phyloP scores from a whole-genome alignment of 257 asterid species.

The Solanum chiquidenum region DNA sequence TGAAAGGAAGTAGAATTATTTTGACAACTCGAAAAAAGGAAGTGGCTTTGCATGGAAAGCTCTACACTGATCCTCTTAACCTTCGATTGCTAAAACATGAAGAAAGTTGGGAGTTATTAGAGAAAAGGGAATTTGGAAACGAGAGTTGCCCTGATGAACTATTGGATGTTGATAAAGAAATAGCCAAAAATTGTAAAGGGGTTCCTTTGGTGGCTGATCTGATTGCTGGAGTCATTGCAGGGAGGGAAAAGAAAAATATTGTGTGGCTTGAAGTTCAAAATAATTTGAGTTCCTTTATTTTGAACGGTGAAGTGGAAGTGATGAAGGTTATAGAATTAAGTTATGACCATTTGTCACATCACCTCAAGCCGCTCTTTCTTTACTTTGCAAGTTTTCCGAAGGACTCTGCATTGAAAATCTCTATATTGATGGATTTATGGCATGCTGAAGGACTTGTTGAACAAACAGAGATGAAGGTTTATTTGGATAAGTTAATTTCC shows the following conservation, averaged over 20 bases:
- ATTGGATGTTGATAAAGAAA: not conserved
- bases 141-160: constrained; percentile 6
- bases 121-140: not conserved
- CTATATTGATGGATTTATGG: not conserved
- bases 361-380: constrained; percentile 11
- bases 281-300: not conserved
- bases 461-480: not conserved
- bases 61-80: not conserved
- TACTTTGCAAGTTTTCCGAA: not conserved
- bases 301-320: not conserved
- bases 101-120: constrained; percentile 13
- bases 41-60: not conserved
- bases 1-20: not conserved
- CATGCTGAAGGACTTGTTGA: constrained; percentile 13
- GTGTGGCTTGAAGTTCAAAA: constrained; percentile 1
- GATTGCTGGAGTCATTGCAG: constrained; percentile 10
- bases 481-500: constrained; percentile 2
- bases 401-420: not conserved
- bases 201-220: constrained; percentile 11
- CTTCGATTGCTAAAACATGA: not conserved
- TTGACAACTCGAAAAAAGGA: not conserved
- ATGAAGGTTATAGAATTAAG: constrained; percentile 9
- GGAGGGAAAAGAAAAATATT: not conserved
- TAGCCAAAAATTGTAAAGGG: constrained; percentile 9
- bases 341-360: constrained; percentile 9